Base-by-base conservation (phyloP, 2,329 filamentous ascomycete genomes). In the Diaporthe citri region DNA sequence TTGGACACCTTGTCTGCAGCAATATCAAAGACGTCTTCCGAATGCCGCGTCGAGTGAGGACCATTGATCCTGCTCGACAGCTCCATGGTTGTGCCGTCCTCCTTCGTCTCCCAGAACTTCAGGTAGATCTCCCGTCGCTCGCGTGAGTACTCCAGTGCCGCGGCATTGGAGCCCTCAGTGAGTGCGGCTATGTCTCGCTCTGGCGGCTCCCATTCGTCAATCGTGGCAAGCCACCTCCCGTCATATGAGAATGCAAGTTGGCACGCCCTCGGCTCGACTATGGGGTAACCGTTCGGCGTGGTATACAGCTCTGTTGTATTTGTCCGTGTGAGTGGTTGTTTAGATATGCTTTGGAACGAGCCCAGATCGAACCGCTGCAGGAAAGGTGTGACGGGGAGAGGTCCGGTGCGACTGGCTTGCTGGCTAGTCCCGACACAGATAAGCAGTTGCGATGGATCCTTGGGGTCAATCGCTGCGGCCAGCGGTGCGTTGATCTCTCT, bases 341-440 rank as follows among this genome's bases (percentile, higher is more conserved):
- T 94, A n/a, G 91, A 91, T 51, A 97, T 84, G 77, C 96, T 94
- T 73, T 92, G 92, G 78, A 94, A 92, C 3, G 92, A 91, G 46
- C 92, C 90, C n/a, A 97, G 87, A 82, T 98, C 95, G 80, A 97
- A 95, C 0, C 94, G 94, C 83, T 99, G 97, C 46, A 99, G 86
- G 77, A 85, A 89, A 82, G 86, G 91, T 81, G 86, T 88, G 39
- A 87, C 90, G 41, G 86, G 85, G 72, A 86, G 83, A 76, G 79
- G 85, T 74, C 84, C 83, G 83, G 91, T 80, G 84, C 90, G 79
- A 80, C 88, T 87, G 4, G 89, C 86, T 79, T 91, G 88, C 76
- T 90, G 90, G 22, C 88, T 89, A 72, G 88, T 90, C 64, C 91
- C 91, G 22, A 94, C 93, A 52, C 92, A 92, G 28, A 96, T 84